phyloP scores from a whole-genome alignment of 306 rosid genomes.

The Nissolia schottii region DNA sequence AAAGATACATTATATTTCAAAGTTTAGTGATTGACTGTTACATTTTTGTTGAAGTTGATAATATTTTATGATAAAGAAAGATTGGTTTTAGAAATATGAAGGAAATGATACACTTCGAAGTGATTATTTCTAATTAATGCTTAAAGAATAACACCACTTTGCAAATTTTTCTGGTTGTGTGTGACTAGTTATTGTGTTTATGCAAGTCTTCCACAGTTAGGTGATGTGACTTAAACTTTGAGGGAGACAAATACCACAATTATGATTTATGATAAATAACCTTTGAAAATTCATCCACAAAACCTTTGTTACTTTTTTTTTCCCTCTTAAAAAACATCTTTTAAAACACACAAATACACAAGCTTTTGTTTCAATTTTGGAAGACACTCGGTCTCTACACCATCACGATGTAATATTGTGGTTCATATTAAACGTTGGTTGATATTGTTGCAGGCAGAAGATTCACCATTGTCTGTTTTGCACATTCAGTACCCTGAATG shows the following conservation, averaged over 20 bases:
- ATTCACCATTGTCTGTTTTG: conserved; percentile 56
- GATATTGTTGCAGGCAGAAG: conserved; percentile 56
- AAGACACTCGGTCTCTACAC: conserved; percentile 17
- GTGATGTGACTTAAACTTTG: not conserved
- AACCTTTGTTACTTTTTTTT: not conserved
- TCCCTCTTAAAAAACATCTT: not conserved
- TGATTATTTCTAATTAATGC: not conserved
- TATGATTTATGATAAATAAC: not conserved
- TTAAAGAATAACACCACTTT: not conserved
- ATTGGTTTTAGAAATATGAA: not conserved
- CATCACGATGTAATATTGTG: conserved; percentile 2
- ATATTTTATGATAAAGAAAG: not conserved
- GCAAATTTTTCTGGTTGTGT: not conserved
- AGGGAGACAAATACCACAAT: not conserved
- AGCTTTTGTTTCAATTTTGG: conserved; percentile 9
- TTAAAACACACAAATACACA: not conserved
- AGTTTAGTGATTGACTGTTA: not conserved
- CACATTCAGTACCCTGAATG: conserved; percentile 92
- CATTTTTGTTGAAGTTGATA: not conserved
- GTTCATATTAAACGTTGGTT: conserved; percentile 11
- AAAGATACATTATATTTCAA: not conserved
- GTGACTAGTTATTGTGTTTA: not conserved
- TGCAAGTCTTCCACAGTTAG: not conserved
- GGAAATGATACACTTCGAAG: not conserved
- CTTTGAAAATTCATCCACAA: not conserved